A percentile compares a stretch with the other conserved stretches of the same genome.
phyloP scores from a whole-genome alignment of 1,284 basidiomycete genomes.

The Anthracocystis panici-leucophaei region DNA sequence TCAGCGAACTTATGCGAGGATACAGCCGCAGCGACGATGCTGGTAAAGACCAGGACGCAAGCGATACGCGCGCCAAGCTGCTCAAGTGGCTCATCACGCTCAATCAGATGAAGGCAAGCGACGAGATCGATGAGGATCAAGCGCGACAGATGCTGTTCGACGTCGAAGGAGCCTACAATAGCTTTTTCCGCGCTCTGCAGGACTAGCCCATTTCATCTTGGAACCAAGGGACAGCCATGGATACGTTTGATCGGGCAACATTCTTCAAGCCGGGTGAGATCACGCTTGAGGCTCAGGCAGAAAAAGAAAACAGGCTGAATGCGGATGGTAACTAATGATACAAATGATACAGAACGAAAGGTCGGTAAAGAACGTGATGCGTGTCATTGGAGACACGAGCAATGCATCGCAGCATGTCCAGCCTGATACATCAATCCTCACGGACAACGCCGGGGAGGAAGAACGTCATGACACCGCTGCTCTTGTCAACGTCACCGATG shows the following conservation, averaged over 20 bases:
- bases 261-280: not conserved
- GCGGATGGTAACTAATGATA: conserved; percentile 7
- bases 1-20: conserved; percentile 92
- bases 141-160: conserved; percentile 95
- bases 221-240: not conserved
- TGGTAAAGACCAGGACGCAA: conserved; percentile 85
- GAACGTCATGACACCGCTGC: conserved; percentile 59
- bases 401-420: conserved; percentile 7
- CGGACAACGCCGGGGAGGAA: conserved; percentile 55
- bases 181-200: conserved; percentile 87
- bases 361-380: not conserved
- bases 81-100: conserved; percentile 95
- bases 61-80: conserved; percentile 93
- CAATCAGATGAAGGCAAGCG: conserved; percentile 96
- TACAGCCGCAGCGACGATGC: conserved; percentile 59
- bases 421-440: conserved; percentile 30
- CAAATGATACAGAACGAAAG: conserved; percentile 10
- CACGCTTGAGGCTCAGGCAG: not conserved
- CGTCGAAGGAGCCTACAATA: conserved; percentile 94
- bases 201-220: conserved; percentile 13
- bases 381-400: conserved; percentile 8
- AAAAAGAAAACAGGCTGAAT: not conserved
- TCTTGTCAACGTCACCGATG: conserved; percentile 61
- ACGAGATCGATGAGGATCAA: conserved; percentile 95
- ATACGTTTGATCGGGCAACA: not conserved